A percentile compares a stretch with the other conserved stretches of the same genome.
phyloP scores from a whole-genome alignment of 2,329 filamentous ascomycete genomes.

The Hymenotorrendiella dingleyae region DNA sequence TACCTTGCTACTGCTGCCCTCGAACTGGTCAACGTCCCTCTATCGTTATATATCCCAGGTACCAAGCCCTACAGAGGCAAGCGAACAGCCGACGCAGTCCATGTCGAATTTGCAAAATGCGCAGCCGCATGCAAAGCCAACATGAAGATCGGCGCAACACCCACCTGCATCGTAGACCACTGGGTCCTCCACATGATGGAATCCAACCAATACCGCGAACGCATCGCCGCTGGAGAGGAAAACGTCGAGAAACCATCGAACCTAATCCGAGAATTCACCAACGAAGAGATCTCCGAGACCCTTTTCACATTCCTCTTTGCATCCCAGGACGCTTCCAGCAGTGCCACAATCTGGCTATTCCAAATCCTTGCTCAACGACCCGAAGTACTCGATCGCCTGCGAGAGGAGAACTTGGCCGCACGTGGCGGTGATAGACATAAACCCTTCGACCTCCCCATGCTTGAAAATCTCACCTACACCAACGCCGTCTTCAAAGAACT shows the following conservation, averaged over 20 bases:
- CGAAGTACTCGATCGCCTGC: constrained; percentile 80
- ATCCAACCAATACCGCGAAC: constrained; percentile 60
- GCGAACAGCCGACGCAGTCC: constrained; percentile 65
- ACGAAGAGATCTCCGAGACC: constrained; percentile 44
- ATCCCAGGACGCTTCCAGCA: constrained; percentile 48
- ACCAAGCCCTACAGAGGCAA: constrained; percentile 75
- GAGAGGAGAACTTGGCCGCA: constrained; percentile 41
- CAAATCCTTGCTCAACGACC: constrained; percentile 81
- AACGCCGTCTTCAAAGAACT: constrained; percentile 48
- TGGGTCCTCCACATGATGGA: constrained; percentile 73
- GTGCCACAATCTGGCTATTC: constrained; percentile 47
- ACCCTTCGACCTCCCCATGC: constrained; percentile 39
- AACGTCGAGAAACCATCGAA: constrained; percentile 39
- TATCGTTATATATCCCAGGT: constrained; percentile 63
- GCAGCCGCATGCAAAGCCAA: constrained; percentile 65
- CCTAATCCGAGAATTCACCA: constrained; percentile 44
- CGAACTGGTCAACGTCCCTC: constrained; percentile 72
- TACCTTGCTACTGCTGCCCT: constrained; percentile 72
- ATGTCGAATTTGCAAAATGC: constrained; percentile 64
- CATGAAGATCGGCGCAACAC: constrained; percentile 62
- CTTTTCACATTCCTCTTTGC: constrained; percentile 50
- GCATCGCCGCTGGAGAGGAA: constrained; percentile 50
- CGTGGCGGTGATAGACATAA: constrained; percentile 37
- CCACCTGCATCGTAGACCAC: constrained; percentile 70
- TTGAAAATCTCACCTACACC: constrained; percentile 45